Base-by-base conservation (phyloP, 2,329 filamentous ascomycete species). In the Ophiostoma himal-ulmi region DNA sequence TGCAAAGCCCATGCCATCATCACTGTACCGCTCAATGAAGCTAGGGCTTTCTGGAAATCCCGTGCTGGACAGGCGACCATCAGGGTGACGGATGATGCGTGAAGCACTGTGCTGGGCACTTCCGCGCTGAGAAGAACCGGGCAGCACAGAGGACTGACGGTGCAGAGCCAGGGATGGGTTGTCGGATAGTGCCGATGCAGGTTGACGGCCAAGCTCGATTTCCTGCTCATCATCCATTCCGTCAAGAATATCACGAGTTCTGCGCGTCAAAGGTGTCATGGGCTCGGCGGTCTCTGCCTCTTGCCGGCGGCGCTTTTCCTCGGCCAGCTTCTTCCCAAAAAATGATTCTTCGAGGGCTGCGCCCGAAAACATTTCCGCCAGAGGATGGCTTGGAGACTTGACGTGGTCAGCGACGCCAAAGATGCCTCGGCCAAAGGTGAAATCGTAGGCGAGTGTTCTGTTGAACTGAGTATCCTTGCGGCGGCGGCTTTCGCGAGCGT, bases 181-280 rank as follows among this genome's bases (percentile, higher is more conserved):
- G 71, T 96, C 91, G 5, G 87, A 86, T 69, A 95, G 84, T 8
- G 86, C 85, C 0, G 86, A 84, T 0, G 83, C 85, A 0, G 86
- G 90, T 60, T 91, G 87, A 79, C 92, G 87, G 26, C 89, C 91
- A 34, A 92, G 78, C 77, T 96, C 93, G 26, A 78, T 66, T 3
- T 71, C 74, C 3, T 76, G 73, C 0, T 77, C 78, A 48, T 77
- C 77, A 8, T 77, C 77, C 2, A 67, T 57, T 13, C 52, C n/a
- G 22, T 57, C n/a, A 3, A 11, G 22, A 14, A 57, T 30, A 7
- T 65, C 22, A 0, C 41, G 57, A 5, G 4, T 17, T 6, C 68
- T 34, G 5, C 69, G 72, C 20, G 62, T 30, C 0, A 71, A 17
- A 5, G 73, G 73, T 4, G 73, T 74, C 52, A 52, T 70, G 6